phyloP scores from a whole-genome alignment of 106 monocot species.

The Phalaenopsis aphrodite region DNA sequence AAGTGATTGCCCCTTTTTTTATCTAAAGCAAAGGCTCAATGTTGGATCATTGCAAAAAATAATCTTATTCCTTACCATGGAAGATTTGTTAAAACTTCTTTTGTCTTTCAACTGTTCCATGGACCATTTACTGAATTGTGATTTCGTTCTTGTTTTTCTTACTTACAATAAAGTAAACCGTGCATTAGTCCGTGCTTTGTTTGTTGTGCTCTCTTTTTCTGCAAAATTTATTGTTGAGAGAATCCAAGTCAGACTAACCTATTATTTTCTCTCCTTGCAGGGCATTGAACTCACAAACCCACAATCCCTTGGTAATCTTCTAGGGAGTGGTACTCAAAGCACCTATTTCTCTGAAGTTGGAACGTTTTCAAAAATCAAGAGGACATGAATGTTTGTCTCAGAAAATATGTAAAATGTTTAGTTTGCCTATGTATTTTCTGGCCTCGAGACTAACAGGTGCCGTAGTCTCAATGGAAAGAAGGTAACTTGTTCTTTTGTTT shows the following conservation, averaged over 20 bases:
- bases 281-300: slow-evolving; percentile 75
- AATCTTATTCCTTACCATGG: too few species aligned
- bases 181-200: too few species aligned
- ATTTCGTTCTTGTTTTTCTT: too few species aligned
- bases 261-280: slow-evolving; percentile 19
- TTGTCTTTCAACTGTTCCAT: too few species aligned
- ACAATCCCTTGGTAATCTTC: slow-evolving; percentile 43
- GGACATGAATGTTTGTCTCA: slow-evolving; percentile 14
- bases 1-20: too few species aligned
- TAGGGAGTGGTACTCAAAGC: slow-evolving; percentile 72
- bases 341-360: slow-evolving; percentile 74
- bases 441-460: not conserved
- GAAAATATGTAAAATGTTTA: not conserved
- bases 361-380: slow-evolving; percentile 68
- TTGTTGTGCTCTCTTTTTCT: not conserved
- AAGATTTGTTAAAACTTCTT: too few species aligned
- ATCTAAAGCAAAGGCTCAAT: too few species aligned
- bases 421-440: not conserved
- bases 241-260: not conserved
- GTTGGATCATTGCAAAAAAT: too few species aligned
- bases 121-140: too few species aligned
- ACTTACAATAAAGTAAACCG: too few species aligned
- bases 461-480: not conserved
- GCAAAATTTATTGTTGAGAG: not conserved
- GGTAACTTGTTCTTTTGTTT: not conserved